Evolutionary conservation across 2,329 filamentous ascomycete species (phyloP).

Genomic region (Penicillium sp.): DNA sequence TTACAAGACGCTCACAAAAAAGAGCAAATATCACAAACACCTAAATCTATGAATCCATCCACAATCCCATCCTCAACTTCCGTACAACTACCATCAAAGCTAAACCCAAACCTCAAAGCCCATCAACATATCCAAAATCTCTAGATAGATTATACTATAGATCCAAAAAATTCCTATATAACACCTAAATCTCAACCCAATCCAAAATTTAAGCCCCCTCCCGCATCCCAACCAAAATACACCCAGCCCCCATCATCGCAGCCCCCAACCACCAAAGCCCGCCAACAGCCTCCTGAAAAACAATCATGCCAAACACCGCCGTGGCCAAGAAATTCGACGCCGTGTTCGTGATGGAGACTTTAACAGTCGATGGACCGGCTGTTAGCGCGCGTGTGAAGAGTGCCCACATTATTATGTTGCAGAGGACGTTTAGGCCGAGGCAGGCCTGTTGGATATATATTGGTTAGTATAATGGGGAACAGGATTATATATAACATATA

Average conservation of each 20-base stretch:
- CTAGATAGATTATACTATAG: background rate
- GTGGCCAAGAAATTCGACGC: constrained; percentile 64
- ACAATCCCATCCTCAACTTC: background rate
- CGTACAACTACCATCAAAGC: background rate
- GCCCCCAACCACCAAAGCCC: constrained; percentile 64
- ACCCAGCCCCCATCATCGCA: constrained; percentile 58
- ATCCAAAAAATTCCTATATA: background rate
- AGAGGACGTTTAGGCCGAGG: constrained; percentile 61
- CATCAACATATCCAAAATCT: background rate
- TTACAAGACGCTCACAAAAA: too few species aligned
- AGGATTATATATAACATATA: background rate
- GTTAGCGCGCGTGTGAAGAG: constrained; percentile 64
- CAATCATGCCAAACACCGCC: constrained; percentile 57
- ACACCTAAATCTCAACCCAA: background rate
- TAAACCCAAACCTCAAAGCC: constrained; percentile 5
- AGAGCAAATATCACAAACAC: background rate
- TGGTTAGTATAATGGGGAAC: constrained; percentile 19
- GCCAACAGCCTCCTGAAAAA: constrained; percentile 58
- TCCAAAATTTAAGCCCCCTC: constrained; percentile 42
- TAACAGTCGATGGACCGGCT: constrained; percentile 59
- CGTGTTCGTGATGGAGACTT: constrained; percentile 64
- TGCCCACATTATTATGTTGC: constrained; percentile 65
- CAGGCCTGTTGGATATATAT: constrained; percentile 47
- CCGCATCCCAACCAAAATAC: constrained; percentile 62
- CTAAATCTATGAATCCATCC: background rate